Base-by-base conservation (phyloP, 495 filamentous ascomycete genomes). In the Viridothelium virens region DNA sequence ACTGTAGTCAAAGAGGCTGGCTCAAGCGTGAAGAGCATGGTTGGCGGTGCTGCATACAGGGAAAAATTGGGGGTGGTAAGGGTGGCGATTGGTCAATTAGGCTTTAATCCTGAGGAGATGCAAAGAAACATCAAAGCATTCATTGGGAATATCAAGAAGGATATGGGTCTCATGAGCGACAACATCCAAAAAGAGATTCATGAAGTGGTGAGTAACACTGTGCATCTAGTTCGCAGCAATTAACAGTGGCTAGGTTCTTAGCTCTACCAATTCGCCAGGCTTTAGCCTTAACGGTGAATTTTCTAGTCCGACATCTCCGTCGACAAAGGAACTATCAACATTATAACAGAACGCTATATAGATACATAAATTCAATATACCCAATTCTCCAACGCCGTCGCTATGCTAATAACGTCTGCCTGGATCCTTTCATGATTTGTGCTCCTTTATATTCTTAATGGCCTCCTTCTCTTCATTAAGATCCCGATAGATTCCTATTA, bases 51-150 rank as follows among this genome's bases (percentile, higher is more conserved):
- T 48, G 86, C 91, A 64, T 98, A 96, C 77, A 85, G 91, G 70
- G 94, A 98, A 77, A 84, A 86, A 69, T 73, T 87, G 68, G 95
- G 91, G 41, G 89, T 95, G 50, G 85, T 98, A 41, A 80, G 94
- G 63, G 84, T 96, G 80, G 87, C 93, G 14, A 83, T 98, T 66
- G 94, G 92, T 7, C 93, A 97, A 77, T 79, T 98, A 74, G 90
- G 84, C 2, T 97, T 96, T 76, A 89, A 90, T 11, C 92, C 94
- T 25, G 85, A 91, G 74, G 85, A 93, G 81, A 75, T 98, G 78
- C 83, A 86, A 68, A 86, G 86, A 70, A 98, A 98, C 77, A 82
- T 97, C 77, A 88, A 86, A 77, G 78, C 84, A 41, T 87, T 96
- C 67, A 82, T 97, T 71, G 81, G 82, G 2, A 79, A 84, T 65